Percentiles rank a stretch among this genome's conserved stretches.
phyloP scores from a whole-genome alignment of 2,329 filamentous ascomycete genomes.

The Penicillium sp. region DNA sequence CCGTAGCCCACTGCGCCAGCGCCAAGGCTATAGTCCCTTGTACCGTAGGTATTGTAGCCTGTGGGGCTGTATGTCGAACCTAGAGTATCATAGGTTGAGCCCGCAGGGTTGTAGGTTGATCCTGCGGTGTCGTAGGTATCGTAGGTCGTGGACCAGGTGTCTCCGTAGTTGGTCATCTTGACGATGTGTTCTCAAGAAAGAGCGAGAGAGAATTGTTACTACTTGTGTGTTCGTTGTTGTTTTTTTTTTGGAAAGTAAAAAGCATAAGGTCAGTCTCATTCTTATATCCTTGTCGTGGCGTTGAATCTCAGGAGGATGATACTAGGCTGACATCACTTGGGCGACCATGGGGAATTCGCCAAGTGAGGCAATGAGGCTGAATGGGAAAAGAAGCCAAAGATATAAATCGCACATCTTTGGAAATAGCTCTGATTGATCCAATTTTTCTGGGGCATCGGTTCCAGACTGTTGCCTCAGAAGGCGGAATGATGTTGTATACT shows the following conservation, averaged over 20 bases:
- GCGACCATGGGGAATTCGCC: constrained; percentile 1
- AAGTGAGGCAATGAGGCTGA: constrained; percentile 14
- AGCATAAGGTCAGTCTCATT: neutral
- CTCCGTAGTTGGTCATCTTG: constrained; percentile 24
- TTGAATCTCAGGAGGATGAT: constrained; percentile 13
- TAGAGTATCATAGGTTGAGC: constrained; percentile 18
- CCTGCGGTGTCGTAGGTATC: constrained; percentile 25
- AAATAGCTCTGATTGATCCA: neutral
- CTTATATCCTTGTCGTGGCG: constrained; percentile 25
- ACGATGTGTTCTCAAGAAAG: constrained; percentile 3
- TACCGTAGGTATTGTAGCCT: constrained; percentile 19
- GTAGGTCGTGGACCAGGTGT: constrained; percentile 18
- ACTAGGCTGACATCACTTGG: constrained; percentile 21
- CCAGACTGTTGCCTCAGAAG: constrained; percentile 17
- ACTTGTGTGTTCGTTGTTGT: neutral
- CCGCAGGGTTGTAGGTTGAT: constrained; percentile 26
- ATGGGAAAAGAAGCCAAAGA: neutral
- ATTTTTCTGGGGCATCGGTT: constrained; percentile 7
- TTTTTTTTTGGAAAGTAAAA: neutral
- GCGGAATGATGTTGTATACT: constrained; percentile 14
- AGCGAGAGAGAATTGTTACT: no score
- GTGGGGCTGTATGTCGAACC: constrained; percentile 18
- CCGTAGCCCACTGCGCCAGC: constrained; percentile 15
- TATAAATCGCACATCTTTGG: neutral
- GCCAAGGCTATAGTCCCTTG: constrained; percentile 18